Evolutionary conservation across 2,329 filamentous ascomycete genomes (phyloP).

Genomic region (Aspergillus unguis): DNA sequence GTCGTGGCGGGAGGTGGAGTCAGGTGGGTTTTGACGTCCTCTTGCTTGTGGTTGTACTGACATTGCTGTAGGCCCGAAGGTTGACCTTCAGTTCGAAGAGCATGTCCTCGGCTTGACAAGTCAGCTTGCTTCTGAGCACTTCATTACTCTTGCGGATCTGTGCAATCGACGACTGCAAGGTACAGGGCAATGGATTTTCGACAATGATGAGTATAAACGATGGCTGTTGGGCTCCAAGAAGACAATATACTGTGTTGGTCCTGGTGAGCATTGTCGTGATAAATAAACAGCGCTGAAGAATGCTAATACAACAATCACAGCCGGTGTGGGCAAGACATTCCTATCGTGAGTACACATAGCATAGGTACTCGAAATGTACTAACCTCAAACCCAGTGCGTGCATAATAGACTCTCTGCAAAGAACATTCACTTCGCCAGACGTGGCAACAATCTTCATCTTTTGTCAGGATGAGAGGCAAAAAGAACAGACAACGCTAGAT

Average conservation of each 20-base stretch:
- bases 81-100: slow-evolving; percentile 20
- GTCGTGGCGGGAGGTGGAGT: slow-evolving; percentile 15
- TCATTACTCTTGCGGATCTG: slow-evolving; percentile 28
- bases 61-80: slow-evolving; percentile 11
- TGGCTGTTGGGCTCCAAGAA: slow-evolving; percentile 27
- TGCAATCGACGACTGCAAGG: slow-evolving; percentile 27
- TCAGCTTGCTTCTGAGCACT: slow-evolving; percentile 20
- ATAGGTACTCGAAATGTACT: no score
- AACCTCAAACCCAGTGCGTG: slow-evolving; percentile 17
- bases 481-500: slow-evolving; percentile 19
- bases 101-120: slow-evolving; percentile 20
- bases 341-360: slow-evolving; percentile 24
- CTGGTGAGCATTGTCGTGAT: slow-evolving; percentile 17
- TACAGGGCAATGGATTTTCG: slow-evolving; percentile 28
- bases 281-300: not conserved
- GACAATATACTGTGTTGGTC: slow-evolving; percentile 28
- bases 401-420: slow-evolving; percentile 28
- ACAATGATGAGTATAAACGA: slow-evolving; percentile 20
- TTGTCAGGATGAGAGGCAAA: slow-evolving; percentile 19
- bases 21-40: slow-evolving; percentile 11
- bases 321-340: slow-evolving; percentile 31
- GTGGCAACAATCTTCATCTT: slow-evolving; percentile 18
- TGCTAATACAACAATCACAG: slow-evolving; percentile 11
- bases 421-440: slow-evolving; percentile 28
- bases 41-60: not conserved